Evolutionary conservation across 345 rosid species (phyloP).

Genomic region (Raphanus raphanistrum): DNA sequence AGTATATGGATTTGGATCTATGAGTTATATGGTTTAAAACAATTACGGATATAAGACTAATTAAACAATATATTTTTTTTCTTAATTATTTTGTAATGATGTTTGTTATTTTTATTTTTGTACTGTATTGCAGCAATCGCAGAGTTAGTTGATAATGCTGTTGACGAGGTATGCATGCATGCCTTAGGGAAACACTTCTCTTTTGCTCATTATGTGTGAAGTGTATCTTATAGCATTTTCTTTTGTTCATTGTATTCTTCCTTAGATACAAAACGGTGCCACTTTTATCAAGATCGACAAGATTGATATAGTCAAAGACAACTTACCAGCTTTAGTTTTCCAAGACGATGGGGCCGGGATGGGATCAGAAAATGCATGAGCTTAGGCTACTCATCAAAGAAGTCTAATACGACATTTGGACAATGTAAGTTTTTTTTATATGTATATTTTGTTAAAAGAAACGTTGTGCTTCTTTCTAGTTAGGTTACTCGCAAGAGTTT

Average conservation of each 20-base stretch:
- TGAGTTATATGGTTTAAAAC: too few relatives aligned
- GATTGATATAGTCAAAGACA: slow-evolving; percentile 63
- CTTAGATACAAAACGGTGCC: slow-evolving; percentile 84
- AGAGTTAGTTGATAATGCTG: slow-evolving; percentile 68
- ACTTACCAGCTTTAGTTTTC: slow-evolving; percentile 80
- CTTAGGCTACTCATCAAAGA: slow-evolving; percentile 94
- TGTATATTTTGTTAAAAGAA: background rate
- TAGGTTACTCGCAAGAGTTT: background rate
- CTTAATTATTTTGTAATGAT: background rate
- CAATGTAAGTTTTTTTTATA: slow-evolving; percentile 56
- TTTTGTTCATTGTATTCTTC: slow-evolving; percentile 20
- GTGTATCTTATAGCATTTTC: background rate
- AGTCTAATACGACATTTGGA: slow-evolving; percentile 81
- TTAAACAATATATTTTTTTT: too few relatives aligned
- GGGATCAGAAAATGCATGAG: slow-evolving; percentile 89
- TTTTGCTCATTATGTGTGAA: slow-evolving; percentile 1
- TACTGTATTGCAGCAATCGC: background rate
- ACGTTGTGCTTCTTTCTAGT: slow-evolving; percentile 10
- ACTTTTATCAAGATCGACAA: slow-evolving; percentile 87
- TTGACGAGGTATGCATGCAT: slow-evolving; percentile 72
- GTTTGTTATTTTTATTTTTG: background rate
- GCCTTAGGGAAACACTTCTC: background rate
- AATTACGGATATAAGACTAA: too few relatives aligned
- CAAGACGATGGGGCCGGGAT: slow-evolving; percentile 93
- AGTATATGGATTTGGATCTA: slow-evolving; percentile 7